Evolutionary conservation across 2,329 filamentous ascomycete genomes (phyloP), one percentile per base, ranked within the genome.

Genomic region (Blastomyces silverae): DNA sequence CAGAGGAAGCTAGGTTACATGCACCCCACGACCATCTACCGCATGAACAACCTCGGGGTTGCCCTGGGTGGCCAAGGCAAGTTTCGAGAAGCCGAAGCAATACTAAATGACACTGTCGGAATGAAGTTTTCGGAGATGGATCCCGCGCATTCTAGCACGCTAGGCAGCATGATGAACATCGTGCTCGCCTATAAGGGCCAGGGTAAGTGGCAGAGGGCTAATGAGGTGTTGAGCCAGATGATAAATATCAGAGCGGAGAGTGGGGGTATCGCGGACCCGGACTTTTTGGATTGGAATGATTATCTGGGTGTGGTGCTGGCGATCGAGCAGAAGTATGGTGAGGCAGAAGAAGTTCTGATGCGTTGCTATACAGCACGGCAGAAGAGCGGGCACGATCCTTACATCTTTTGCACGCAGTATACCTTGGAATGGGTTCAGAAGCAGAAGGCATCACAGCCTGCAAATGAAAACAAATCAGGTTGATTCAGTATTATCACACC

Each of bases 251-350:
- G 56, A 42, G 56, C 34, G 20, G 5, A 5, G 13, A 25, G n/a
- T n/a, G n/a, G 34, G 3, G 56, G 37, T n/a, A 37, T 11, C 2
- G 34, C 37, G 11, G 56, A 58, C 34, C 56, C 56, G 10, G 56
- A 58, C 37, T 58, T 58, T 42, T 58, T 58, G 15, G 56, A 58
- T 58, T 58, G 56, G 56, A 58, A 58, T 44, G 56, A 58, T 44
- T 6, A 15, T 25, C n/a, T 58, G n/a, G 56, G 56, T 13, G 56
- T 58, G 34, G 34, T 58, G 2, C n/a, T 58, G n/a, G 56, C 56
- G n/a, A 42, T 58, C 25, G 28, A 58, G n/a, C 56, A 25, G 8
- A 58, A 58, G 13, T 58, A 58, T 17, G 56, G 42, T 22, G 56
- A 58, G 56, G 56, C 56, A 10, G 56, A 58, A 22, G 4, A 39